Base-by-base conservation (phyloP, 1,284 basidiomycete genomes). In the Leccinum ponderosum region DNA sequence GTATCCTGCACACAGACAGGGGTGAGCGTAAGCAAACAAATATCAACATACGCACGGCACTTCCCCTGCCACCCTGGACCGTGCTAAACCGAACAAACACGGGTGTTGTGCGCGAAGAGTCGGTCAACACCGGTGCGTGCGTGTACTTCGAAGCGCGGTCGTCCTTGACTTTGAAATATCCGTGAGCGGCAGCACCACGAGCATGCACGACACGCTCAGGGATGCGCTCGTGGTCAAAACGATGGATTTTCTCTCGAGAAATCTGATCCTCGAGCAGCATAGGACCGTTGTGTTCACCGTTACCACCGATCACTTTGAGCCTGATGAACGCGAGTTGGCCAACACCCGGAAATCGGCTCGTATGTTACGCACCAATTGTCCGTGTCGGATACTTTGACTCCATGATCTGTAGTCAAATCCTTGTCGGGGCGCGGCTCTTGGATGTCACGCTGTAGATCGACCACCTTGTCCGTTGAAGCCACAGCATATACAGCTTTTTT, bases 191-290 rank as follows among this genome's bases (percentile, higher is more conserved):
- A 22, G 87, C 76, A n/a, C 91, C 93, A 48, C 91, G 86, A 56
- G 91, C 90, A 69, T 93, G 91, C n/a, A 78, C 83, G 15, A 83
- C 83, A 53, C 84, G 87, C 78, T 90, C 91, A n/a, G 91, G 92
- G 60, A 94, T 94, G 44, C 91, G 87, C 72, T 94, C 92, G 68
- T 93, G 91, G 72, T 92, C 90, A 68, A 93, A 93, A 31, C 87
- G 83, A 58, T 85, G 83, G 35, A 92, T 84, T 75, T 92, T 90
- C 76, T 90, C 87, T 65, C 87, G 81, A 1, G 78, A 83, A 63
- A 87, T 80, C 62, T 88, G 85, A 67, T 90, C 88, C 68, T 90
- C 89, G 14, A 90, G 80, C 2, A 90, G 75, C 55, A 79, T 78
- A 3, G 87, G 83, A 0, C 87, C 88, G 3, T 77, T 70, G 53